Percentiles rank a stretch among this genome's conserved stretches.
phyloP scores from a whole-genome alignment of 1,139 yeast species.

The Blastobotrys petasosporus region DNA sequence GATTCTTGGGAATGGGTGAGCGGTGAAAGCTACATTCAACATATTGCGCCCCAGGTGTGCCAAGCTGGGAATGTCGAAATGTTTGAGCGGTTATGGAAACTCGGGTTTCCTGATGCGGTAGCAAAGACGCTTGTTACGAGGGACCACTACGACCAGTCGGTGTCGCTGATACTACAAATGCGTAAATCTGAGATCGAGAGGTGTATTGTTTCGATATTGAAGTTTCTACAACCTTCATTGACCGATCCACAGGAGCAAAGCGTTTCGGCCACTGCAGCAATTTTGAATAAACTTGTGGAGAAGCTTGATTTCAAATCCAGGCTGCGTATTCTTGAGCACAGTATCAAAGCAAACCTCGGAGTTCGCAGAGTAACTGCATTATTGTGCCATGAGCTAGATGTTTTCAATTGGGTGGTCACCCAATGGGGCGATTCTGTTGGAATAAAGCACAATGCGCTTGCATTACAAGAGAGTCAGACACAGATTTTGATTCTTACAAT shows the following conservation, averaged over 20 bases:
- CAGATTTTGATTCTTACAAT: slow-evolving; percentile 24
- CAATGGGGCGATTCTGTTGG: slow-evolving; percentile 24
- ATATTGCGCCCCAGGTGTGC: slow-evolving; percentile 13
- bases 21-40: slow-evolving; percentile 13
- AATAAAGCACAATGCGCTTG: slow-evolving; percentile 21
- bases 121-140: slow-evolving; percentile 9
- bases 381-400: slow-evolving; percentile 3
- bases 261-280: slow-evolving; percentile 10
- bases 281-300: slow-evolving; percentile 5
- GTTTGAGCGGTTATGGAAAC: slow-evolving; percentile 14
- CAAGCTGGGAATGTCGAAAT: slow-evolving; percentile 10
- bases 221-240: too few relatives aligned
- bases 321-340: neutral
- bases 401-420: slow-evolving; percentile 17
- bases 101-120: slow-evolving; percentile 15
- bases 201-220: too few relatives aligned
- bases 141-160: neutral
- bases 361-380: slow-evolving; percentile 14
- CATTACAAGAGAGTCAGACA: slow-evolving; percentile 25
- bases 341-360: slow-evolving; percentile 9
- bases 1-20: slow-evolving; percentile 17
- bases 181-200: too few relatives aligned
- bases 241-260: slow-evolving; percentile 1
- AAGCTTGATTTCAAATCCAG: neutral
- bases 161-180: too few relatives aligned